Evolutionary conservation across 345 rosid genomes (phyloP), one percentile per base, ranked within the genome.

Genomic region (Camelina laxa): DNA sequence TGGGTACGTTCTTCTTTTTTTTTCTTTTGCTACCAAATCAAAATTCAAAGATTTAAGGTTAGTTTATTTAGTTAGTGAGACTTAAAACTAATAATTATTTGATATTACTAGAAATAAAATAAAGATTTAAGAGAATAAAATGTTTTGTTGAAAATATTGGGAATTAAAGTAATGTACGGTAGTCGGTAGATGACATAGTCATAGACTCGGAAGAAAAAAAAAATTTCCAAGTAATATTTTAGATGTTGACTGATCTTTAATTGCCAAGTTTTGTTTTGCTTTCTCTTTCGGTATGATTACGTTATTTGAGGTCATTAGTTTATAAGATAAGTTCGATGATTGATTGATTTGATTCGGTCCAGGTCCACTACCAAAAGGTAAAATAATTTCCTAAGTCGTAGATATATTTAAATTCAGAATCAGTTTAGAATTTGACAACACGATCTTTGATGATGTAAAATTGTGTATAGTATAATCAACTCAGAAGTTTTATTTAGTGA

Each of bases 1-100:
- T 90, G 96, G 93, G 96, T 89, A 82, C 24, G 27, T 49, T 36
- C 9, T 49, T 36, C 9, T 27, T 27, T 27, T 27, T 27, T 27
- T 4, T 24, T 4, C 4, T 27, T 27, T 27, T 27, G 30, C 36
- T 33, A 41, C 45, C 17, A 44, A 44, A 44, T 2, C 16, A 16
- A 44, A 33, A 7, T 33, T 33, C 2, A 31, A 27, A 27, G 22
- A 13, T 41, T 55, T 35, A 21, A 62, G 33, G 47, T 42, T 53
- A 31, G 70, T 64, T 63, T 73, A 65, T 58, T 72, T 66, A 17
- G 50, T 76, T 67, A 5, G 60, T 15, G n/a, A 8, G 41, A 13
- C 35, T 69, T 69, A 47, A 73, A 45, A 73, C 42, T 72, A 48
- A 36, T 15, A 0, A 33, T 59, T 59, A 6, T 21, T 60, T 21